Base-by-base conservation (phyloP, 495 filamentous ascomycete species). In the Penicillium argentinense region DNA sequence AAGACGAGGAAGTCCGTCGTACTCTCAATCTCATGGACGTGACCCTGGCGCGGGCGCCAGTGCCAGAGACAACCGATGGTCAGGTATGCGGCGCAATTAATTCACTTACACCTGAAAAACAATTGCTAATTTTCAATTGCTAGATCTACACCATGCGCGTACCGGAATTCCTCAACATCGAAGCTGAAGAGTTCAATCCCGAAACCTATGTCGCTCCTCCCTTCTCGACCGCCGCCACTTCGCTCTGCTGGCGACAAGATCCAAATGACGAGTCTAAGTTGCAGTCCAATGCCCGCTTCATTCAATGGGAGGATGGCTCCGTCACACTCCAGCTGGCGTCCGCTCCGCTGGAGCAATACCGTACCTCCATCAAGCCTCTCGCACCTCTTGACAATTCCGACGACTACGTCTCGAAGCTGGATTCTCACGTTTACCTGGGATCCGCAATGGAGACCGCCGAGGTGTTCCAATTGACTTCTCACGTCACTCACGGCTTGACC, bases 231-330 rank as follows among this genome's bases (percentile, higher is more conserved):
- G 85, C 86, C 9, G 78, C 82, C 11, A 84, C 78, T 13, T 86
- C 84, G 9, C 68, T 88, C 18, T 85, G 84, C 56, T 86, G 85
- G 82, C 79, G 86, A 40, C 77, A 78, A 51, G 79, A 84, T 32
- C 84, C 84, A n/a, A 74, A 72, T 9, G 69, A 86, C 45, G 74
- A 76, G 5, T 54, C 63, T 9, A 63, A 78, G 26, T 68, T 89
- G 9, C 80, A 87, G 56, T 91, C 87, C 26, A 93, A 93, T 62
- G 78, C 88, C 5, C 80, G 85, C 34, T 71, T 92, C 21, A 80
- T 89, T 45, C 80, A 78, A 48, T 95, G 89, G 89, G 87, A 86
- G 47, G 89, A 95, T 57, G 89, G 89, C 27, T 90, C 87, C 5
- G 65, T 90, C 21, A 95, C 91, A 12, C 73, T 97, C 8, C 86